phyloP scores from a whole-genome alignment of 2,329 filamentous ascomycete species.

The Colletotrichum cuscutae region DNA sequence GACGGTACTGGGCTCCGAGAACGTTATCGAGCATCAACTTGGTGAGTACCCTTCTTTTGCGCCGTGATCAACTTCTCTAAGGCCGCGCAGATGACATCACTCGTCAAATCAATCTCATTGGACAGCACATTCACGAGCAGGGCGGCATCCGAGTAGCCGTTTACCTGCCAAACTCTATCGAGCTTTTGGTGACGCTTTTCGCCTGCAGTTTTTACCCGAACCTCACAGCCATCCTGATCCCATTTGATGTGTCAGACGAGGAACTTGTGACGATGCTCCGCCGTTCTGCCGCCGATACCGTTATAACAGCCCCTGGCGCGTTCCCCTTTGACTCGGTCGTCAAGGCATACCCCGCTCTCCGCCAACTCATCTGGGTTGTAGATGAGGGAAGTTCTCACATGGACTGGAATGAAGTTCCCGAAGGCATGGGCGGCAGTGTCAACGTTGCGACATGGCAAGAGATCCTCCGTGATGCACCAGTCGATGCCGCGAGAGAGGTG shows the following conservation, averaged over 20 bases:
- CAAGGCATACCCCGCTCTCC: conserved; percentile 75
- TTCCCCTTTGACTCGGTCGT: conserved; percentile 82
- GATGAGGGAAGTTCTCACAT: conserved; percentile 91
- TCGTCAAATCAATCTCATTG: conserved; percentile 88
- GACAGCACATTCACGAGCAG: conserved; percentile 77
- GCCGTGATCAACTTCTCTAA: neutral
- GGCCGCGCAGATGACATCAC: conserved; percentile 72
- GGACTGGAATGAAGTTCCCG: conserved; percentile 92
- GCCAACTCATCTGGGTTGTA: conserved; percentile 90
- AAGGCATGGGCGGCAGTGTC: conserved; percentile 77
- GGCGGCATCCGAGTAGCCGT: conserved; percentile 83
- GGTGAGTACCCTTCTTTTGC: conserved; percentile 49
- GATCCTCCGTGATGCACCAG: conserved; percentile 77
- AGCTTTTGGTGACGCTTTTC: conserved; percentile 85
- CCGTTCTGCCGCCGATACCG: conserved; percentile 78
- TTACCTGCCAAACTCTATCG: conserved; percentile 92
- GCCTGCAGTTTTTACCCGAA: conserved; percentile 87
- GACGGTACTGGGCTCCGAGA: conserved; percentile 82
- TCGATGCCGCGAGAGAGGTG: conserved; percentile 68
- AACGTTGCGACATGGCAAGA: conserved; percentile 95
- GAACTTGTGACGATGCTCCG: conserved; percentile 78
- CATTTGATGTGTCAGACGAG: conserved; percentile 79
- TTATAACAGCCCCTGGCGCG: conserved; percentile 88
- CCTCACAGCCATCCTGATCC: conserved; percentile 84
- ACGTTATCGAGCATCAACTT: conserved; percentile 77